Conservation (phyloP, 2,329 filamentous ascomycete genomes). For the Diaporthe ilicicola region DNA sequence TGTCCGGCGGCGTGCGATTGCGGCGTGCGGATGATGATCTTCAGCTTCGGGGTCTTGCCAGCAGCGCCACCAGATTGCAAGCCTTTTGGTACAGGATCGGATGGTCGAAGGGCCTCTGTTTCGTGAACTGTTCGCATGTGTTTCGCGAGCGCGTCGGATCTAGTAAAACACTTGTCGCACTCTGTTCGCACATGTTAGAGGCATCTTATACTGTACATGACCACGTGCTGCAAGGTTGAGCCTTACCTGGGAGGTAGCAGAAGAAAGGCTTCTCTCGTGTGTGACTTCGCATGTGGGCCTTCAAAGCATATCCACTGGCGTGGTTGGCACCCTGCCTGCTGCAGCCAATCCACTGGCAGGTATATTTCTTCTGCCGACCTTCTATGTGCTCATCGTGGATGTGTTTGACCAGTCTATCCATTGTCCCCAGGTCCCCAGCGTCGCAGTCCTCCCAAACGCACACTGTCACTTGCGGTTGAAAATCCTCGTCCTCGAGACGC, state of each 20-base stretch:
- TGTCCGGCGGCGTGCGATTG: conserved; percentile 66
- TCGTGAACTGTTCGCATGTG: conserved; percentile 99
- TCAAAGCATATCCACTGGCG: conserved; percentile 93
- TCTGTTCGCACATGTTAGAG: conserved; percentile 60
- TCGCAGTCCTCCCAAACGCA: conserved; percentile 82
- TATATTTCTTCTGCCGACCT: conserved; percentile 92
- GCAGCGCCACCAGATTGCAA: conserved; percentile 58
- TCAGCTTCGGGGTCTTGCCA: conserved; percentile 62
- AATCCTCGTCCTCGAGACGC: conserved; percentile 76
- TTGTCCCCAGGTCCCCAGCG: conserved; percentile 76
- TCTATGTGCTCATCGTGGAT: conserved; percentile 95
- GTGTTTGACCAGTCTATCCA: conserved; percentile 83
- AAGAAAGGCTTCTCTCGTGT: conserved; percentile 99
- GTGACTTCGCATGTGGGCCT: conserved; percentile 97
- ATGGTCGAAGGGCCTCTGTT: conserved; percentile 88
- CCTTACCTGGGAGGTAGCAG: conserved; percentile 87
- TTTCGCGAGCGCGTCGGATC: conserved; percentile 94
- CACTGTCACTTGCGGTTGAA: conserved; percentile 78
- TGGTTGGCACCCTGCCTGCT: conserved; percentile 88
- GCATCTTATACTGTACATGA: background rate
- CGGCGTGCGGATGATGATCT: conserved; percentile 70
- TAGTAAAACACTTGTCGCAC: conserved; percentile 95
- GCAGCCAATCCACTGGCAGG: conserved; percentile 97
- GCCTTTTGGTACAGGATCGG: conserved; percentile 77
- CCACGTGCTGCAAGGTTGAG: background rate